Evolutionary conservation across 352 stramenopile genomes (phyloP), one percentile per base, ranked within the genome.

Genomic region (Globisporangium radiosum): DNA sequence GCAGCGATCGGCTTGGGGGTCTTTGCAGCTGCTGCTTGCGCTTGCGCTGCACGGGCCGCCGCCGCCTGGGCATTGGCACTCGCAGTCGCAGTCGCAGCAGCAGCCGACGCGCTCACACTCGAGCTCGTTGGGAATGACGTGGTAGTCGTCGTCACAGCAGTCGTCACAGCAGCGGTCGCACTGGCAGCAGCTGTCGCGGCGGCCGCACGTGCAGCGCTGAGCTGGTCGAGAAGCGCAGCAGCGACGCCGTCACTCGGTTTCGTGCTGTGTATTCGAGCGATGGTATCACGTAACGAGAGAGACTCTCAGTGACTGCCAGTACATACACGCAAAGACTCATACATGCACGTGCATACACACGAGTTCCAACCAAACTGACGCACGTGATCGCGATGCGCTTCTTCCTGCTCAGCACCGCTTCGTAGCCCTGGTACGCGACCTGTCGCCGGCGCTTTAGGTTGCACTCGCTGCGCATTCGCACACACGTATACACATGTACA

Each of bases 371-470:
- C 13, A 15, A 11, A 50, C 10, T 17, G 11, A 55, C 25, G 5
- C 48, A 57, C 49, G 42, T 57, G 52, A 81, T 56, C 0, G 61
- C 52, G 8, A 63, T 59, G 36, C 84, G 81, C 60, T 93, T 93
- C 59, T 86, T 87, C 38, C 78, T 71, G 56, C 73, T 92, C 33
- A 93, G 58, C 17, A 93, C 84, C 7, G 76, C 72, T 62, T 93
- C 84, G 59, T 92, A 91, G 42, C 81, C 84, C 15, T 87, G 66
- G 54, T 77, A 75, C 7, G 72, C 70, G 3, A 90, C 68, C 47
- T 83, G 74, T 54, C 72, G 73, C 39, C 78, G 64, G 52, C 84
- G 78, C 68, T 89, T 91, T 40, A 90, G 67, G 56, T 84, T 89
- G 63, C 86, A 84, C 40, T 57, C 64, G 33, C 80, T 90, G 62